Evolutionary conservation across 495 filamentous ascomycete genomes (phyloP).

Genomic region (Penicillium herquei): DNA sequence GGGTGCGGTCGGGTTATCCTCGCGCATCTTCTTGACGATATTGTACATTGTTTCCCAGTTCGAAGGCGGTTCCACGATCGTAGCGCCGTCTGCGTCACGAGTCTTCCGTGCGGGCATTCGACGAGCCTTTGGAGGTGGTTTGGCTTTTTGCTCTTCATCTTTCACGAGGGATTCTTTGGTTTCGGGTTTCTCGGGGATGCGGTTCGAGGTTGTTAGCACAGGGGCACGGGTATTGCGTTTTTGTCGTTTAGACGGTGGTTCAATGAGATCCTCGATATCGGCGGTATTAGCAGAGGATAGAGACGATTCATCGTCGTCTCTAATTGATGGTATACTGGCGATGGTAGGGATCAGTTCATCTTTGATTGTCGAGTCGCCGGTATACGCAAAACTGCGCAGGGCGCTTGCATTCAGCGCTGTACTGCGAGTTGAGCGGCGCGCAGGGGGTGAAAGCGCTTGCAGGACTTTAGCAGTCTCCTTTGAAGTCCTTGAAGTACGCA

Average conservation of each 20-base stretch:
- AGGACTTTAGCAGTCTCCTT: slow-evolving; percentile 56
- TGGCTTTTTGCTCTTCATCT: slow-evolving; percentile 26
- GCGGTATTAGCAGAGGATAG: slow-evolving; percentile 41
- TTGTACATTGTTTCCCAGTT: slow-evolving; percentile 86
- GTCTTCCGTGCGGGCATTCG: slow-evolving; percentile 66
- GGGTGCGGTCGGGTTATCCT: slow-evolving; percentile 67
- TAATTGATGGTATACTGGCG: slow-evolving; percentile 3
- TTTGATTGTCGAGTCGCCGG: slow-evolving; percentile 13
- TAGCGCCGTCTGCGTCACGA: slow-evolving; percentile 52
- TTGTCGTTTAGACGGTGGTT: slow-evolving; percentile 47
- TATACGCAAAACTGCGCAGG: slow-evolving; percentile 33
- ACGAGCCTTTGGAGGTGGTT: slow-evolving; percentile 35
- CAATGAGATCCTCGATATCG: slow-evolving; percentile 67
- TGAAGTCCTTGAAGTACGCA: slow-evolving; percentile 62
- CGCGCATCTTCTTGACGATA: slow-evolving; percentile 75
- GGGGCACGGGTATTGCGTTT: slow-evolving; percentile 37
- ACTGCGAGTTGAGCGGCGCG: slow-evolving; percentile 40
- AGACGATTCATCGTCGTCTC: slow-evolving; percentile 37
- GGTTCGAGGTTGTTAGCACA: slow-evolving; percentile 12
- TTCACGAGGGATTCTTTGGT: slow-evolving; percentile 16
- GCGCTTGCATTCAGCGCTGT: slow-evolving; percentile 23
- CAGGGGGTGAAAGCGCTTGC: slow-evolving; percentile 42
- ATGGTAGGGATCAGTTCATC: slow-evolving; percentile 12
- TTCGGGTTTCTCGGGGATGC: slow-evolving; percentile 12
- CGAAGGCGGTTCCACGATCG: slow-evolving; percentile 63